Base-by-base conservation (phyloP, 805 yeast species). In the Lipomyces spencermartinsiae region DNA sequence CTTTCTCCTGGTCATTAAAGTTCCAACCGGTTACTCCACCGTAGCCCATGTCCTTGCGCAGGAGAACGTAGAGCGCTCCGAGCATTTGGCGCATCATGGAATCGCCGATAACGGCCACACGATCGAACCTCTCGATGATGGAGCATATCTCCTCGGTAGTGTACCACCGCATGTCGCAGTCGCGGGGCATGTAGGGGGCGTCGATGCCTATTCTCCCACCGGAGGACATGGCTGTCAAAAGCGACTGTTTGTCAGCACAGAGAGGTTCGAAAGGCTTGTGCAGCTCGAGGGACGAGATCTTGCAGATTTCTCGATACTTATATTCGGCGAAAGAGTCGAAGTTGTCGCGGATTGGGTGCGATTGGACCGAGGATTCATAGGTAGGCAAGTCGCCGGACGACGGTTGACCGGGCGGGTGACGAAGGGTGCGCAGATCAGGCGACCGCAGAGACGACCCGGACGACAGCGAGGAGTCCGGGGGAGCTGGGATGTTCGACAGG, bases 21-120 rank as follows among this genome's bases (percentile, higher is more conserved):
- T 69, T 67, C 72, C 72, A 69, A 37, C 64, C 64, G 10, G 71
- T 68, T 35, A 69, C 72, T 8, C 71, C 72, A 25, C 72, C 72
- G 57, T 69, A 69, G 29, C 72, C 72, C 34, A 69, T 59, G 49
- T 69, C 68, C 37, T 64, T 63, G 29, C 72, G 70, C 43, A 69
- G 43, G 16, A 69, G 12, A 14, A 69, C 72, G 43, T 67, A 69
- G 46, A 69, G 66, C 8, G 61, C 72, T 39, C 72, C 72, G 22
- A 69, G 66, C 72, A 69, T 64, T 55, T 69, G 72, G 9, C 72
- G 71, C 72, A 69, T 69, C 72, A 69, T 69, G 37, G 69, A 65
- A 57, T 69, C 72, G 8, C 72, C 72, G 29, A 68, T 61, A 35
- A 69, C 60, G 16, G 71, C 58, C 7, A 69, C 64, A 6, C 72